Base-by-base conservation (phyloP, 1,284 basidiomycete species). In the Singerocomus inundabilis region DNA sequence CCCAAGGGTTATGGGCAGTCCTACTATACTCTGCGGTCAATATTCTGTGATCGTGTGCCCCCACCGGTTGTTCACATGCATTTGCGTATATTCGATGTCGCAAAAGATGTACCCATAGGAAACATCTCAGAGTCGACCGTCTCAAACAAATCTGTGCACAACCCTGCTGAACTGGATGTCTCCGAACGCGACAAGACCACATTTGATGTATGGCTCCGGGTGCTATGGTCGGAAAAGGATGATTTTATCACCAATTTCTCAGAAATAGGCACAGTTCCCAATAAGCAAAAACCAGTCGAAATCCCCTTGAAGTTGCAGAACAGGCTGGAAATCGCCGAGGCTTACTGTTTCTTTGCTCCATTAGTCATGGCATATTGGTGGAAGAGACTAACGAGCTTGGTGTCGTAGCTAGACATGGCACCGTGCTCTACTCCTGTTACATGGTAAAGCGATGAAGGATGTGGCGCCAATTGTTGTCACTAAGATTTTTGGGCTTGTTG, bases 1-100 rank as follows among this genome's bases (percentile, higher is more conserved):
- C 73, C 78, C 1, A 72, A 75, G 62, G 81, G 78, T 28, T 91
- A 88, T 61, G 92, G 91, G 0, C 91, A 95, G 69, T 77, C 79
- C 36, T 92, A 88, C 64, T 95, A 93, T 69, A 94, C 93, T 31
- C 72, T 98, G 24, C 83, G 88, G 32, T 93, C 92, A 3, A 88
- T 97, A 53, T 98, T 97, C 70, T 80, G 89, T 57, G 79, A 86
- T 56, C 79, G 89, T 13, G 75, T 93, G 4, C 79, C 94, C 0
- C 94, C 96, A 1, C 96, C 95, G 0, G 73, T 78, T 1, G 79
- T 98, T 16, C 90, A 96, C 66, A 78, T 98, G 58, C 95, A 98
- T 65, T 69, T 97, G 34, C 82, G 88, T 32, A 72, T 86, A 54
- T 88, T 92, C 64, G 74, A 86, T 57, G 83, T 93, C 9, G 71